Base-by-base conservation (phyloP, 805 yeast species). In the Hemisphaericaspora nanyangensis region DNA sequence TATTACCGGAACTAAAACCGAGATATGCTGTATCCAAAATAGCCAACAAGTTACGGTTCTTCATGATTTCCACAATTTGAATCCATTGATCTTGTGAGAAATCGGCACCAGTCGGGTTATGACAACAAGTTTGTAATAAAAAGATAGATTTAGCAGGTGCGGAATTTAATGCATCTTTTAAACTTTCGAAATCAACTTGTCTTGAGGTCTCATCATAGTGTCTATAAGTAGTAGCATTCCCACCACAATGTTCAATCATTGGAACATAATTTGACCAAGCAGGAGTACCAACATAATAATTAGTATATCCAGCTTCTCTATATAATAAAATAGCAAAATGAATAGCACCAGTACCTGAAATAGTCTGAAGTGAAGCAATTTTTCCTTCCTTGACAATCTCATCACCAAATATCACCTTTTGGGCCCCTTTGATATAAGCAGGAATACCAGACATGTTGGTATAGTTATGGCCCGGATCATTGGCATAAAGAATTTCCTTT, bases 1-100 rank as follows among this genome's bases (percentile, higher is more conserved):
- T 72, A 50, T 83, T 78, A 37, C 98, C 74, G 24, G 60, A 49
- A 22, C 68, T 55, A 44, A 66, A 65, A 1, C 74, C 74, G 47
- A 63, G 70, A 55, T 68, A 68, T 2, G 74, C 72, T 33, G 56
- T 60, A 52, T 68, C 74, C 36, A 68, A 58, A 26, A 67, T 40
- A 3, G 62, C 57, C 35, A 61, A 53, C 35, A 64, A 44, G 16
- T 55, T 44, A 22, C 52, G 52, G 20, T 39, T 32, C 39, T 60
- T 53, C 26, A 63, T 33, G 28, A 61, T 39, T 18, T 44, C 49
- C 15, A 55, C 52, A 20, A 68, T 58, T 38, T 51, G 42, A 29
- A 39, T 44, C 74, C 74, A 68, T 45, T 68, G 70, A 7, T 60
- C 63, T 32, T 50, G 35, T 19, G 61, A 37, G 41, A 54, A 61